These are phyloP conservation scores for Sarocladiaceae sp. DNA, from an alignment of 2,329 filamentous ascomycete genomes.

Conservation along the genomic window DNA sequence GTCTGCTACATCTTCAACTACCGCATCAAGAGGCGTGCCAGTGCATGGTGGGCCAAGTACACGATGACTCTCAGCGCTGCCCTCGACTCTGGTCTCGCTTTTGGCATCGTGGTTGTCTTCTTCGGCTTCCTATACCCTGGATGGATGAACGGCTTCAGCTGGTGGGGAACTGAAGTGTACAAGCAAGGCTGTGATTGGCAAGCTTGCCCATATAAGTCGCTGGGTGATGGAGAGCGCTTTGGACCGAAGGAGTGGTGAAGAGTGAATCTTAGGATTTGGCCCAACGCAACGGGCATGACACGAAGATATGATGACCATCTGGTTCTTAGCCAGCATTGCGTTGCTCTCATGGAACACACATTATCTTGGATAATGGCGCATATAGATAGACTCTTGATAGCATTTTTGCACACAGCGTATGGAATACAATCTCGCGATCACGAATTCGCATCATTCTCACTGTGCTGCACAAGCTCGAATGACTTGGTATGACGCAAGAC, in stretches of 20 bases:
- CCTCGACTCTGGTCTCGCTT: slow-evolving; percentile 76
- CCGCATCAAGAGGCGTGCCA: slow-evolving; percentile 62
- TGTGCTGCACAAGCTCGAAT: too few species aligned
- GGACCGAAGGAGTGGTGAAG: slow-evolving; percentile 57
- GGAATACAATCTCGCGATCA: not conserved
- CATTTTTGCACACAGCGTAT: slow-evolving; percentile 8
- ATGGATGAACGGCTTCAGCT: slow-evolving; percentile 66
- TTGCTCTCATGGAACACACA: too few species aligned
- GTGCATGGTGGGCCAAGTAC: slow-evolving; percentile 85
- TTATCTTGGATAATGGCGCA: not conserved
- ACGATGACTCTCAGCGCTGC: slow-evolving; percentile 85
- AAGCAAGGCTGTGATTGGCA: slow-evolving; percentile 83
- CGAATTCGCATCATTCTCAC: too few species aligned
- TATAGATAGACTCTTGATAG: not conserved
- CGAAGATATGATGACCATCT: not conserved
- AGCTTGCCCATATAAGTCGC: slow-evolving; percentile 66
- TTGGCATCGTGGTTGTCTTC: slow-evolving; percentile 79
- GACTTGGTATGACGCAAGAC: too few species aligned
- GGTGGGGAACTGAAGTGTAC: slow-evolving; percentile 88
- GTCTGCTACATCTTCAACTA: slow-evolving; percentile 86
- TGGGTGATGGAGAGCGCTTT: slow-evolving; percentile 62
- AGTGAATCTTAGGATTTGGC: slow-evolving; percentile 13
- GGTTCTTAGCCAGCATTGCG: too few species aligned
- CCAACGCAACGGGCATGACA: not conserved
- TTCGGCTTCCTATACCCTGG: slow-evolving; percentile 84